Evolutionary conservation across 2,329 filamentous ascomycete species (phyloP), one percentile per base, ranked within the genome.

Genomic region (Simplicillium sp.): DNA sequence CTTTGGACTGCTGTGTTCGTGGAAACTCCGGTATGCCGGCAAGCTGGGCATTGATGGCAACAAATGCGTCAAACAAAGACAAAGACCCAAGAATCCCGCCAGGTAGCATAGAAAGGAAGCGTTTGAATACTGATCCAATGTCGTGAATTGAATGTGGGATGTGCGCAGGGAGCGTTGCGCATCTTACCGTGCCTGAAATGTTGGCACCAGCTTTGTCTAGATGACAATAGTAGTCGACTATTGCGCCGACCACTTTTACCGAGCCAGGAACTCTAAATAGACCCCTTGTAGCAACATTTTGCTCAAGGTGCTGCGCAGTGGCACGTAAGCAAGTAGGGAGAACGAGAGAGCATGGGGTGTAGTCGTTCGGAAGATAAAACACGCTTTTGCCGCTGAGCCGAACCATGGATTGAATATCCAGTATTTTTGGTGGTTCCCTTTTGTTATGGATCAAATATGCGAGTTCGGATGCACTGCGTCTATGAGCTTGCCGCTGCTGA

Each of bases 311-410:
- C 47, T 82, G 75, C n/a, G 74, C 77, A 8, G 75, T 78, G 9
- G 80, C 80, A 35, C 80, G 75, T 37, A 84, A 67, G 48, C 80
- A 82, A 4, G 80, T 82, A 8, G 80, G 80, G 25, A 84, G 59
- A 14, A 73, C 60, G 18, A 84, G 58, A 17, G 71, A 69, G 14
- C 70, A 66, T 1, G 76, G 69, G 3, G 77, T 65, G 49, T 80
- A 75, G 40, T 79, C 76, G 3, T 64, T 48, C 1, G 79, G 78
- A 8, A 84, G 61, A 49, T 78, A 75, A 37, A 84, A 59, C 25
- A 74, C 59, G 52, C 76, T 80, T 53, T 75, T 76, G 31, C 80
- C 80, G 47, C 77, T 79, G 25, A 83, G 56, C 11, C 77, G 69
- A 14, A 82, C 70, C 49, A 84, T 67, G n/a, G 71, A 68, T 41